Evolutionary conservation across 2,329 filamentous ascomycete genomes (phyloP).

Genomic region (Emmonsiellopsis sp.): DNA sequence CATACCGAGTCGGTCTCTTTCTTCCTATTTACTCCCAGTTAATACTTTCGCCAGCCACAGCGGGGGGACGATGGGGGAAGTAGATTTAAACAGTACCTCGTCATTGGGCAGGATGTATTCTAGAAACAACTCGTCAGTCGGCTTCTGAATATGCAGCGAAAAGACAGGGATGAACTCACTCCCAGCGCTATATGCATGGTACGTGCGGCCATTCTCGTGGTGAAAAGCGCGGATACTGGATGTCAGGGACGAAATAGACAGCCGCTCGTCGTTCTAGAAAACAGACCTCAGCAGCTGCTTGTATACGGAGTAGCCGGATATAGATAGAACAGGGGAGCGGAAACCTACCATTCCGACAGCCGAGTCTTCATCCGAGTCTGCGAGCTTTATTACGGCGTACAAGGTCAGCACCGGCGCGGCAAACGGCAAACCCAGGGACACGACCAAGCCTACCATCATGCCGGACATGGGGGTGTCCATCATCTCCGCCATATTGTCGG

Average conservation of each 20-base stretch:
- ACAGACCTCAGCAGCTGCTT: background rate
- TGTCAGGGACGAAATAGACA: background rate
- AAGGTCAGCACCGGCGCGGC: background rate
- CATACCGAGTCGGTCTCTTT: background rate
- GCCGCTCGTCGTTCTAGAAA: background rate
- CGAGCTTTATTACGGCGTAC: background rate
- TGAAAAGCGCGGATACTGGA: background rate
- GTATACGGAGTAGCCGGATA: background rate
- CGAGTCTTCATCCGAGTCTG: slow-evolving; percentile 3
- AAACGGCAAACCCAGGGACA: background rate
- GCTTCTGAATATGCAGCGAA: background rate
- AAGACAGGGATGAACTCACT: background rate
- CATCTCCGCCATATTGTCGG: too few relatives aligned
- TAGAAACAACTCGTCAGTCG: background rate
- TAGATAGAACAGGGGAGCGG: background rate
- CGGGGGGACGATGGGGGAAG: too few relatives aligned
- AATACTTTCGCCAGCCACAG: background rate
- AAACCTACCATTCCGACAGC: background rate
- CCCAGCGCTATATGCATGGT: slow-evolving; percentile 16
- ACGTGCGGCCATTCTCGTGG: slow-evolving; percentile 16
- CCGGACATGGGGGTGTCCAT: too few relatives aligned
- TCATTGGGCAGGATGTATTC: slow-evolving; percentile 12
- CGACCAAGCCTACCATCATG: too few relatives aligned
- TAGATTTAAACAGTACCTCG: slow-evolving; percentile 1
- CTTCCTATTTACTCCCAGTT: background rate